Conservation (phyloP, 352 stramenopile genomes). For the Halophytophthora batemanensis region DNA sequence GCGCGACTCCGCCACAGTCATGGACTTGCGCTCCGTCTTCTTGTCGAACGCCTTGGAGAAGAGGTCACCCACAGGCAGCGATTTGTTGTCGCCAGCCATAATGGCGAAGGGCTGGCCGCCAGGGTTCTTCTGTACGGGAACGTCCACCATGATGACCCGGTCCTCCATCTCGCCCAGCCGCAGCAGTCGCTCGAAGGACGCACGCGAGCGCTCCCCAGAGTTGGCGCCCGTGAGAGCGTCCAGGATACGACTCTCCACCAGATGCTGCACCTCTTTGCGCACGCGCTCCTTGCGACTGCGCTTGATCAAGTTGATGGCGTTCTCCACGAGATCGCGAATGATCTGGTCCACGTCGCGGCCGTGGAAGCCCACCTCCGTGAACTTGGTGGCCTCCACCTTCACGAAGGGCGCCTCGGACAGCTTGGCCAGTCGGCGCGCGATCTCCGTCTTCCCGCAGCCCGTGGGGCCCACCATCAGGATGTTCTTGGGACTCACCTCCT, state of each 20-base stretch:
- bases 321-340: constrained; percentile 98
- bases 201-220: constrained; percentile 68
- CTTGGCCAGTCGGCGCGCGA: constrained; percentile 96
- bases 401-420: constrained; percentile 97
- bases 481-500: constrained; percentile 98
- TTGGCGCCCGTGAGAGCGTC: constrained; percentile 93
- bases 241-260: constrained; percentile 95
- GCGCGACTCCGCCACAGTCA: constrained; percentile 93
- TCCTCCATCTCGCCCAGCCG: constrained; percentile 77
- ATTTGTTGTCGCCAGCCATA: constrained; percentile 60
- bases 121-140: constrained; percentile 52
- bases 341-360: constrained; percentile 99
- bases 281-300: constrained; percentile 93
- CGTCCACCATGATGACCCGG: constrained; percentile 74
- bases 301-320: constrained; percentile 96
- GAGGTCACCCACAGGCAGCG: constrained; percentile 73
- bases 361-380: constrained; percentile 99
- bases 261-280: constrained; percentile 87
- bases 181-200: constrained; percentile 93
- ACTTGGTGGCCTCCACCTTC: constrained; percentile 99
- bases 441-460: constrained; percentile 98
- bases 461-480: constrained; percentile 99
- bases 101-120: constrained; percentile 63
- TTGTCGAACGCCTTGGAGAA: constrained; percentile 75
- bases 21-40: constrained; percentile 90